A percentile compares a stretch with the other conserved stretches of the same genome.
phyloP scores from a whole-genome alignment of 805 yeast genomes.

The Candida endomychidarum region DNA sequence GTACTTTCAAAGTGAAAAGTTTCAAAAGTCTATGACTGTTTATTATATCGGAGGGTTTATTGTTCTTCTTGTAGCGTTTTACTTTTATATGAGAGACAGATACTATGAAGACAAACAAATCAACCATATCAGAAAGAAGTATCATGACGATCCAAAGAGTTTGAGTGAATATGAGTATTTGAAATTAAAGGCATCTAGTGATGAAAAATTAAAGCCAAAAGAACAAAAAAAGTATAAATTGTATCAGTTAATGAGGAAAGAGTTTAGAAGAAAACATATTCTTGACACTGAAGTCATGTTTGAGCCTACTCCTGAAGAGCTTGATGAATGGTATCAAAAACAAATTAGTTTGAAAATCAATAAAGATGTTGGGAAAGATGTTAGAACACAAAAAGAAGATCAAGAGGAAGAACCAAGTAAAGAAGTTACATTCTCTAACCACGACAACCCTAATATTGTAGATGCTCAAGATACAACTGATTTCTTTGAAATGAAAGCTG shows the following conservation, averaged over 20 bases:
- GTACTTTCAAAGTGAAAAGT: constrained; percentile 51
- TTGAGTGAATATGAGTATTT: constrained; percentile 64
- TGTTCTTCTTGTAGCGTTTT: constrained; percentile 56
- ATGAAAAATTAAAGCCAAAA: constrained; percentile 60
- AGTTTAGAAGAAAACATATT: constrained; percentile 39
- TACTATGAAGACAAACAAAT: constrained; percentile 65
- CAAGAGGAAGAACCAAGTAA: constrained; percentile 15
- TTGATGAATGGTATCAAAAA: constrained; percentile 40
- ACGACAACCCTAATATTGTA: constrained; percentile 46
- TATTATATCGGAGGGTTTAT: constrained; percentile 62
- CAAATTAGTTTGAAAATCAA: constrained; percentile 26
- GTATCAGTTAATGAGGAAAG: constrained; percentile 55
- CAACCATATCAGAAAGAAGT: constrained; percentile 39
- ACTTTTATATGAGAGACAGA: constrained; percentile 64
- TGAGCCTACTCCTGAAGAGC: constrained; percentile 42
- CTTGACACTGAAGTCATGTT: constrained; percentile 34
- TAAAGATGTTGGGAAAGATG: constrained; percentile 24
- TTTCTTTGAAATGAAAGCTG: constrained; percentile 76
- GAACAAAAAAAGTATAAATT: constrained; percentile 60
- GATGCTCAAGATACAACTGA: constrained; percentile 79
- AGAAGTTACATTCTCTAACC: constrained; percentile 28
- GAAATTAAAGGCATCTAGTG: constrained; percentile 57
- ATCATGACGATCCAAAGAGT: constrained; percentile 32
- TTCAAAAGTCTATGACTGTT: constrained; percentile 62
- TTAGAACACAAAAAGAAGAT: not conserved